Conservation (phyloP, 2,329 filamentous ascomycete genomes). For the Camillea tinctor region DNA sequence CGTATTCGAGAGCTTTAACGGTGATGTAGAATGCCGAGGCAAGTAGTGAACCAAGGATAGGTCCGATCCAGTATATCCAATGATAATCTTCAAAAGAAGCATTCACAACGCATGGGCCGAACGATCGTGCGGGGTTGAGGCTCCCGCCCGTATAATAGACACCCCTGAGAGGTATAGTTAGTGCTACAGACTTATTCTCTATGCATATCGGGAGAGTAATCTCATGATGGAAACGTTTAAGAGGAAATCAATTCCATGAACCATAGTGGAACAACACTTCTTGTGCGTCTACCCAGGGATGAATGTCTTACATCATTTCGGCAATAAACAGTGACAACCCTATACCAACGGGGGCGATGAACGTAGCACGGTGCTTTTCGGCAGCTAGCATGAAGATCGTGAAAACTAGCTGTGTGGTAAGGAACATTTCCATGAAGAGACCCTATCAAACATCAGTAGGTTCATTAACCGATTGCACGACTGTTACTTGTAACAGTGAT, state of each 20-base stretch:
- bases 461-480: not conserved
- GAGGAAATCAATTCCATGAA: not conserved
- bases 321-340: slow-evolving; percentile 59
- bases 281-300: not conserved
- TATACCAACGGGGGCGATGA: slow-evolving; percentile 61
- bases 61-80: slow-evolving; percentile 40
- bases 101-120: slow-evolving; percentile 32
- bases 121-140: slow-evolving; percentile 35
- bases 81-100: slow-evolving; percentile 28
- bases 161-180: slow-evolving; percentile 20
- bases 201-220: too few relatives aligned
- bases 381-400: slow-evolving; percentile 59
- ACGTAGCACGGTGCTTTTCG: slow-evolving; percentile 63
- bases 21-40: slow-evolving; percentile 31
- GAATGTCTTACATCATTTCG: slow-evolving; percentile 30
- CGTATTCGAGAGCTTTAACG: slow-evolving; percentile 26
- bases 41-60: slow-evolving; percentile 36
- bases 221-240: too few relatives aligned
- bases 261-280: too few relatives aligned
- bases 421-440: slow-evolving; percentile 39
- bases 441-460: slow-evolving; percentile 3
- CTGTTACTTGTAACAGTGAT: not conserved
- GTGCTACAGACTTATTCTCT: not conserved
- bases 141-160: slow-evolving; percentile 34
- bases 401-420: slow-evolving; percentile 52